phyloP scores from a whole-genome alignment of 129 eudicot genomes.

The Centella asiatica region DNA sequence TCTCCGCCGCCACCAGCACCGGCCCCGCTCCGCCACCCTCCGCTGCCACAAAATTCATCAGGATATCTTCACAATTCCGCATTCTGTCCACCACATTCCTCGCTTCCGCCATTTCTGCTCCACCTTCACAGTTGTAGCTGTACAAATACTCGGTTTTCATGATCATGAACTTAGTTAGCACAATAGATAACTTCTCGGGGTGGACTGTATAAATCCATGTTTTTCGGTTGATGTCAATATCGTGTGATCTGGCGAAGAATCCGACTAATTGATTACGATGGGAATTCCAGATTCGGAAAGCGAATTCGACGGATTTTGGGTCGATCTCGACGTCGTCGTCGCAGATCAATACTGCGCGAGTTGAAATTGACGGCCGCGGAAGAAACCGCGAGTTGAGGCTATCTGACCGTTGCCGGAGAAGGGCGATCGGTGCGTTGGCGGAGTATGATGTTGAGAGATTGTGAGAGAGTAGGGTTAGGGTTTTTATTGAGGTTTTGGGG shows the following conservation, averaged over 20 bases:
- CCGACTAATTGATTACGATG: conserved; percentile 52
- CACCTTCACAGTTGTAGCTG: conserved; percentile 42
- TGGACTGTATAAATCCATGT: conserved; percentile 82
- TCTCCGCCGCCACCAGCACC: conserved; percentile 52
- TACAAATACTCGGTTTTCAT: conserved; percentile 36
- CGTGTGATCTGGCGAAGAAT: conserved; percentile 80
- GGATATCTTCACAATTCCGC: conserved; percentile 81
- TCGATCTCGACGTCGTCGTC: conserved; percentile 79
- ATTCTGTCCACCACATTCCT: conserved; percentile 50
- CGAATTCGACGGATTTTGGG: conserved; percentile 40
- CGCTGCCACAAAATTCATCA: conserved; percentile 85
- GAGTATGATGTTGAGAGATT: conserved; percentile 43
- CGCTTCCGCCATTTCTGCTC: conserved; percentile 31
- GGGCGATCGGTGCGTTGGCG: conserved; percentile 49
- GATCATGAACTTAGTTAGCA: conserved; percentile 73
- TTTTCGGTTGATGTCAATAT: conserved; percentile 33
- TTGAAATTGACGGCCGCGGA: conserved; percentile 52
- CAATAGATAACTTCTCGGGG: conserved; percentile 56
- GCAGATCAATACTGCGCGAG: conserved; percentile 67
- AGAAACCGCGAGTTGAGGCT: conserved; percentile 67
- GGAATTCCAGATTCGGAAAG: conserved; percentile 45
- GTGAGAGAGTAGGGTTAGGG: conserved; percentile 37
- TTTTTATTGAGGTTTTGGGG: conserved; percentile 42
- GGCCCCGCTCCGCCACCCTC: conserved; percentile 42
- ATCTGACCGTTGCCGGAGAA: conserved; percentile 41